phyloP scores from a whole-genome alignment of 2,329 filamentous ascomycete genomes.

The Penicillium hesseltinei region DNA sequence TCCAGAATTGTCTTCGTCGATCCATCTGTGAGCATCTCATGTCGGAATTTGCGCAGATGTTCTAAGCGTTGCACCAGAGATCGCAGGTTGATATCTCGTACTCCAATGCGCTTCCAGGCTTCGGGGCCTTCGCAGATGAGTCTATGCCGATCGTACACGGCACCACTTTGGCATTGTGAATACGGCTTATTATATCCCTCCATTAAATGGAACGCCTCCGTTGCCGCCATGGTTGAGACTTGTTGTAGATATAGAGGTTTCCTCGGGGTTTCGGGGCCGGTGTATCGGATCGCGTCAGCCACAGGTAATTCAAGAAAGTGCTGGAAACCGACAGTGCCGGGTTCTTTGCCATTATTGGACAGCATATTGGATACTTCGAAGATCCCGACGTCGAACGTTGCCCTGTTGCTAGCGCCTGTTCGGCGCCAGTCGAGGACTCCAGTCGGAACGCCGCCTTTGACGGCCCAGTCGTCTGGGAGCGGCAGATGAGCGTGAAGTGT shows the following conservation, averaged over 20 bases:
- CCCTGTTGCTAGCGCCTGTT: constrained; percentile 31
- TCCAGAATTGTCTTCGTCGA: constrained; percentile 38
- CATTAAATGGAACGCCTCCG: constrained; percentile 36
- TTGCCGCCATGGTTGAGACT: constrained; percentile 27
- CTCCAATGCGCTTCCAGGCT: constrained; percentile 44
- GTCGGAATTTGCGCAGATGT: constrained; percentile 33
- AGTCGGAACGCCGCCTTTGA: constrained; percentile 30
- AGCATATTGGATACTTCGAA: constrained; percentile 53
- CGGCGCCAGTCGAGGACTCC: constrained; percentile 25
- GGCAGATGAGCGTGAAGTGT: constrained; percentile 48
- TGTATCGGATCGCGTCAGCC: constrained; percentile 34
- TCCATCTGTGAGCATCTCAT: constrained; percentile 33
- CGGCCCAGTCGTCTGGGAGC: constrained; percentile 37
- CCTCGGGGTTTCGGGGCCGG: constrained; percentile 21
- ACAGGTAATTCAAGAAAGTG: constrained; percentile 49
- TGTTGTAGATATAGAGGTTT: constrained; percentile 21
- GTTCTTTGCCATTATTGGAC: constrained; percentile 45
- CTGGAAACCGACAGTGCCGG: constrained; percentile 48
- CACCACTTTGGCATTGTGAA: constrained; percentile 36
- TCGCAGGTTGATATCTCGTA: constrained; percentile 39
- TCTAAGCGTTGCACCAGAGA: constrained; percentile 37
- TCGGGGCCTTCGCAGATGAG: constrained; percentile 39
- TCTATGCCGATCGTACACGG: constrained; percentile 36
- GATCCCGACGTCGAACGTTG: constrained; percentile 45
- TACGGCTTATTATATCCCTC: constrained; percentile 37